phyloP scores from a whole-genome alignment of 306 rosid genomes.

The Begonia fuchsioides region DNA sequence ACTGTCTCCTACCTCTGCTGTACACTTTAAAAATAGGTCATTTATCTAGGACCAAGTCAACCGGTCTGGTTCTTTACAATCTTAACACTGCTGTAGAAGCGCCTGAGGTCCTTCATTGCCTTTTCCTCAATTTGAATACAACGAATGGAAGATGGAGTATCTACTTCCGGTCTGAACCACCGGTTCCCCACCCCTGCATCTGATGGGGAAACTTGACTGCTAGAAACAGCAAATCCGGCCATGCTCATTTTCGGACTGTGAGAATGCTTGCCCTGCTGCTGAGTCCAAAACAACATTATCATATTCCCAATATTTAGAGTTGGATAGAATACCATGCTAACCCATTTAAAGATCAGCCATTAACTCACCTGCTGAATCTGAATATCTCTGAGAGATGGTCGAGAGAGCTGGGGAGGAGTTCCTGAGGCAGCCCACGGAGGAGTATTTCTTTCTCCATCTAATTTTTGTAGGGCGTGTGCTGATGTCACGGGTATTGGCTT shows the following conservation, averaged over 20 bases:
- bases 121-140: slow-evolving; percentile 89
- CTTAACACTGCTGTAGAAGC: slow-evolving; percentile 77
- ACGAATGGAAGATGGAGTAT: slow-evolving; percentile 64
- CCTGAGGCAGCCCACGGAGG: slow-evolving; percentile 88
- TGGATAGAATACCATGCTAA: too few species aligned
- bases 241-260: slow-evolving; percentile 67
- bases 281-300: too few species aligned
- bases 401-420: slow-evolving; percentile 61
- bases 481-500: slow-evolving; percentile 73
- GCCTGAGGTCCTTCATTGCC: slow-evolving; percentile 97
- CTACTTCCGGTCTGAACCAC: slow-evolving; percentile 86
- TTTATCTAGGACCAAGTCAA: neutral
- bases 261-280: slow-evolving; percentile 34
- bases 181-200: slow-evolving; percentile 56
- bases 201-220: slow-evolving; percentile 65
- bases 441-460: slow-evolving; percentile 65
- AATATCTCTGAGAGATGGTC: slow-evolving; percentile 78
- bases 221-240: slow-evolving; percentile 51
- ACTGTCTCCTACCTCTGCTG: neutral
- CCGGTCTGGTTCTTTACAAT: slow-evolving; percentile 45
- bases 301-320: too few species aligned
- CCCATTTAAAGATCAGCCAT: too few species aligned
- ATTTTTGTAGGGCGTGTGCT: slow-evolving; percentile 21
- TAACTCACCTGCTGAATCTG: slow-evolving; percentile 74
- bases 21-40: slow-evolving; percentile 3